Conservation (phyloP, 2,329 filamentous ascomycete species). For the Penicillium sp. region DNA sequence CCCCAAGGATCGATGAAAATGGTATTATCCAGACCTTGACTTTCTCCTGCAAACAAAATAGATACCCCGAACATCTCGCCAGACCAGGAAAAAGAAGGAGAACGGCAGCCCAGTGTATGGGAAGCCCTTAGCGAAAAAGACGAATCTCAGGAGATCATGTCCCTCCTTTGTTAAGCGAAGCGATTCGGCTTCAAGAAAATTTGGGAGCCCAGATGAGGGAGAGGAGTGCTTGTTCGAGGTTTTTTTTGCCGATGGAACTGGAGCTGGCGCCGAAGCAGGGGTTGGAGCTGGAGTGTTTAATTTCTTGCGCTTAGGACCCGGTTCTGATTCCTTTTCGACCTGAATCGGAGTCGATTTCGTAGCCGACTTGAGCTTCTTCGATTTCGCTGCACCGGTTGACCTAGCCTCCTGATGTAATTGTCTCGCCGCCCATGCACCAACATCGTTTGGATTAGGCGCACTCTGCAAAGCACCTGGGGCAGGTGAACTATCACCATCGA, state of each 20-base stretch:
- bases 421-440: constrained; percentile 70
- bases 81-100: no score
- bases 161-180: no score
- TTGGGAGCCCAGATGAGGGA: constrained; percentile 22
- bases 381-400: constrained; percentile 51
- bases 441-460: constrained; percentile 65
- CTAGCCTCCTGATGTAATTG: constrained; percentile 75
- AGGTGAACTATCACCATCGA: constrained; percentile 49
- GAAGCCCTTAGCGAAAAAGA: no score
- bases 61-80: no score
- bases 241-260: not conserved
- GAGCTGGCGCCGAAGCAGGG: no score
- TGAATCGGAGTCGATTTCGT: not conserved
- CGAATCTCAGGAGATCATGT: no score
- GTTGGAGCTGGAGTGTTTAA: constrained; percentile 16
- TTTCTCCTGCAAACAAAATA: no score
- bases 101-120: no score
- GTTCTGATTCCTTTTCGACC: constrained; percentile 2
- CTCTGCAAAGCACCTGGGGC: constrained; percentile 38
- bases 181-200: no score
- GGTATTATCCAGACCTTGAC: no score
- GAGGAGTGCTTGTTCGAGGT: constrained; percentile 15
- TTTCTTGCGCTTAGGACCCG: constrained; percentile 32
- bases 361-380: constrained; percentile 27
- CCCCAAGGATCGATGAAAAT: not conserved